Evolutionary conservation across 1,284 basidiomycete species (phyloP).

Genomic region (Heterobasidion annosum): DNA sequence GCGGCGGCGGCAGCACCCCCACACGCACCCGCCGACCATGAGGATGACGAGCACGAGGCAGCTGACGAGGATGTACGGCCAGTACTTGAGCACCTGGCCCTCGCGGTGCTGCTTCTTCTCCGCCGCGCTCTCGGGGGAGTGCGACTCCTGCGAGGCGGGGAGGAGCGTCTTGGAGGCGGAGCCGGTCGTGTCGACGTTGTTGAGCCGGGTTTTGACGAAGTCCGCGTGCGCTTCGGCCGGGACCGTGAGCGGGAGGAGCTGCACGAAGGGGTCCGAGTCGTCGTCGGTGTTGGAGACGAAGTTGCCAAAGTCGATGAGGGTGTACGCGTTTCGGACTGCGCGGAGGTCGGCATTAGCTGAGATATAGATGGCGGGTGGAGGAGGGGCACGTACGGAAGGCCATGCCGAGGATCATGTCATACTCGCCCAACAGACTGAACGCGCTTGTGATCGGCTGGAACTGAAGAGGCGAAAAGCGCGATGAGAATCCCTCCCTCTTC

Average conservation of each 20-base stretch:
- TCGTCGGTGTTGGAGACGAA: slow-evolving; percentile 19
- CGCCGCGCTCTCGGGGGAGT: slow-evolving; percentile 52
- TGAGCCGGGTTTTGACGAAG: slow-evolving; percentile 20
- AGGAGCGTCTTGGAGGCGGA: slow-evolving; percentile 36
- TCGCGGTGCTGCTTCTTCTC: slow-evolving; percentile 51
- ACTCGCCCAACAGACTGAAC: slow-evolving; percentile 60
- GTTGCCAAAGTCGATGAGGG: slow-evolving; percentile 25
- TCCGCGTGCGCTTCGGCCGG: slow-evolving; percentile 19
- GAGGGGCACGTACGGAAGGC: slow-evolving; percentile 20
- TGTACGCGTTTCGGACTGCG: slow-evolving; percentile 26
- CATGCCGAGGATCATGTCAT: slow-evolving; percentile 56
- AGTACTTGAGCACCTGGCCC: slow-evolving; percentile 59
- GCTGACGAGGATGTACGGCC: slow-evolving; percentile 69
- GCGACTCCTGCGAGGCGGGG: slow-evolving; percentile 47
- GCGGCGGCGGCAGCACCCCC: not conserved
- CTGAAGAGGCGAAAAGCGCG: slow-evolving; percentile 51
- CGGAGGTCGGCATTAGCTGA: not conserved
- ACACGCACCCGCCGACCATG: not conserved
- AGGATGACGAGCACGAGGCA: slow-evolving; percentile 39
- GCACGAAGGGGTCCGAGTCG: slow-evolving; percentile 20
- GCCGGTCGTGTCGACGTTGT: slow-evolving; percentile 13
- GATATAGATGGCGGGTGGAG: no score
- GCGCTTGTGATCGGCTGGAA: slow-evolving; percentile 78
- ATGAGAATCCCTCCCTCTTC: slow-evolving; percentile 35
- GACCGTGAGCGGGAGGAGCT: slow-evolving; percentile 22